These are phyloP conservation scores for Colletotrichum sp. DNA, from an alignment of 2,329 filamentous ascomycete species.

Conservation along the genomic window DNA sequence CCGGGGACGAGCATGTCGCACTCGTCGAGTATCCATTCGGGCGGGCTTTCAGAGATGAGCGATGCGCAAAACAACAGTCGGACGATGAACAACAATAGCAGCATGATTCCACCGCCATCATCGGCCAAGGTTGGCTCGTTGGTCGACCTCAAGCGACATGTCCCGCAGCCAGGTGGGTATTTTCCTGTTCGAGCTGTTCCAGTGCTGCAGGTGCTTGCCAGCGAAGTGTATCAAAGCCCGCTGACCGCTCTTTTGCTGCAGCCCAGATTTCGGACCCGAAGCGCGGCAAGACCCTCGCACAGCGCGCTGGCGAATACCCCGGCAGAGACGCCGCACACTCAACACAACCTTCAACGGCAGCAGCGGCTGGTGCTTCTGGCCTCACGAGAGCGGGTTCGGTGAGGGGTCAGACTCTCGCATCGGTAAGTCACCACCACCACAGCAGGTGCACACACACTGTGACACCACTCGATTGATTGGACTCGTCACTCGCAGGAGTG, in stretches of 20 bases:
- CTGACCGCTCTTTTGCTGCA: slow-evolving; percentile 30
- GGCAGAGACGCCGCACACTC: slow-evolving; percentile 37
- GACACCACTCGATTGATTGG: background rate
- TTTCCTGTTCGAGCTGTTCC: slow-evolving; percentile 5
- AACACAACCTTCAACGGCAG: slow-evolving; percentile 25
- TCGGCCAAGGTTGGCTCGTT: slow-evolving; percentile 33
- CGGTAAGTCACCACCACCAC: slow-evolving; percentile 5
- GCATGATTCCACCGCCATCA: slow-evolving; percentile 42
- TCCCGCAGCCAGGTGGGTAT: slow-evolving; percentile 48
- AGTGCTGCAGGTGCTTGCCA: background rate
- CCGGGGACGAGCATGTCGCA: slow-evolving; percentile 4
- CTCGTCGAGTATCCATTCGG: slow-evolving; percentile 24
- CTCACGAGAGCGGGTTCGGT: slow-evolving; percentile 2
- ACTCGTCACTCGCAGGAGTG: background rate
- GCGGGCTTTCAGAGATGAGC: slow-evolving; percentile 58
- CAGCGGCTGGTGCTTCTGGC: slow-evolving; percentile 33
- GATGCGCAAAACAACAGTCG: slow-evolving; percentile 67
- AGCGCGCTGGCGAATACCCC: slow-evolving; percentile 59
- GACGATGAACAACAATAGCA: slow-evolving; percentile 35
- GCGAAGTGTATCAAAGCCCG: background rate
- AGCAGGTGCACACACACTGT: background rate
- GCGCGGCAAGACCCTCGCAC: slow-evolving; percentile 61
- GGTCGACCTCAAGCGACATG: slow-evolving; percentile 53
- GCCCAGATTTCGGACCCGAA: slow-evolving; percentile 53
- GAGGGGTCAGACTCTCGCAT: background rate